A percentile compares a stretch with the other conserved stretches of the same genome.
Evolutionary conservation across 2,329 filamentous ascomycete species (phyloP).

Genomic region (Acephala macrosclerotiorum): DNA sequence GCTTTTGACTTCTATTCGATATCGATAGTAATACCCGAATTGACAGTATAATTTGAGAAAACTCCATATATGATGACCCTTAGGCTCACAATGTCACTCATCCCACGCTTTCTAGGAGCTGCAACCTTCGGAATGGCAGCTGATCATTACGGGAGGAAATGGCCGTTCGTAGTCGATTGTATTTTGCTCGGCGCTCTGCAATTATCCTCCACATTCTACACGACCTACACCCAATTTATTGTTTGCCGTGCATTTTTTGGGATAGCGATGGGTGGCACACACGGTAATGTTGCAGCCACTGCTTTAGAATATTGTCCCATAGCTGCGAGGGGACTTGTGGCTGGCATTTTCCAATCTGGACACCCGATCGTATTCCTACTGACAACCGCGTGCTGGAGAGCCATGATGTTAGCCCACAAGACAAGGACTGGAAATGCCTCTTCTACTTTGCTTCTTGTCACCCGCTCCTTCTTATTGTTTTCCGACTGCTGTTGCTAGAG

Average conservation of each 20-base stretch:
- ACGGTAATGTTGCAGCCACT: slow-evolving; percentile 81
- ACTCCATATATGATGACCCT: slow-evolving; percentile 52
- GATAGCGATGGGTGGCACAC: slow-evolving; percentile 81
- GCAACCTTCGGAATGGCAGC: slow-evolving; percentile 79
- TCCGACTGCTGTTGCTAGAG: slow-evolving; percentile 80
- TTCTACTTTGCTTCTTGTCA: slow-evolving; percentile 90
- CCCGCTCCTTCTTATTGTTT: slow-evolving; percentile 80
- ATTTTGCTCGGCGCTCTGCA: slow-evolving; percentile 75
- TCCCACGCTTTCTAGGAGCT: not conserved
- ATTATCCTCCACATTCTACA: slow-evolving; percentile 77
- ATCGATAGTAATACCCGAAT: slow-evolving; percentile 79
- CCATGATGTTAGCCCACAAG: slow-evolving; percentile 72
- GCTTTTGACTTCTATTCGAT: slow-evolving; percentile 87
- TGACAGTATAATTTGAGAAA: slow-evolving; percentile 70
- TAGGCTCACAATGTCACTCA: not conserved
- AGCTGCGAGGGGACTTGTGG: slow-evolving; percentile 75
- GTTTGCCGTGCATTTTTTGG: slow-evolving; percentile 79
- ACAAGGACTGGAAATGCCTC: slow-evolving; percentile 82
- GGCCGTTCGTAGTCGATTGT: slow-evolving; percentile 81
- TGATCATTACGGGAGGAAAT: slow-evolving; percentile 82
- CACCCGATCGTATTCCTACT: slow-evolving; percentile 83
- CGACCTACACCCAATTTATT: slow-evolving; percentile 71
- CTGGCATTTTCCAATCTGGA: slow-evolving; percentile 82
- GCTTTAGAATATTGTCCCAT: slow-evolving; percentile 68
- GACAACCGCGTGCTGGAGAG: slow-evolving; percentile 72